A percentile compares a stretch with the other conserved stretches of the same genome.
Evolutionary conservation across 108 stramenopile genomes (phyloP).

Genomic region (Stephanodiscus triporus): DNA sequence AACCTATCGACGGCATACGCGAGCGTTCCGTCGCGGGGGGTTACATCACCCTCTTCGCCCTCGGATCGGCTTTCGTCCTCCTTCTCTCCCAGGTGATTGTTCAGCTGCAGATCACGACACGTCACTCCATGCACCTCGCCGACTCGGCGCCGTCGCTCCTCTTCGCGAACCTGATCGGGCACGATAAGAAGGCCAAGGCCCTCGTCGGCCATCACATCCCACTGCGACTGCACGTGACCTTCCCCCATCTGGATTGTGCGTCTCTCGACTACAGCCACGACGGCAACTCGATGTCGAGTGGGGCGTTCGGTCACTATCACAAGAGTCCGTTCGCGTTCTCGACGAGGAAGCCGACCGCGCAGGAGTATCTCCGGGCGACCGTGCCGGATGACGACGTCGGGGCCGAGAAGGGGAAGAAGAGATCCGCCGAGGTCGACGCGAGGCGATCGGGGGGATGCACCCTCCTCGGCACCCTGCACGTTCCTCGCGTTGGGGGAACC

Average conservation of each 20-base stretch:
- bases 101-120: slow-evolving; percentile 58
- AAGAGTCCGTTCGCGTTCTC: slow-evolving; percentile 32
- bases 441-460: slow-evolving; percentile 42
- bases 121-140: slow-evolving; percentile 71
- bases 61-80: slow-evolving; percentile 53
- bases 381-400: not conserved
- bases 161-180: slow-evolving; percentile 8
- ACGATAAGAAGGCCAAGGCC: slow-evolving; percentile 18
- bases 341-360: slow-evolving; percentile 25
- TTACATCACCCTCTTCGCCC: slow-evolving; percentile 74
- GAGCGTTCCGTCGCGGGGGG: slow-evolving; percentile 71
- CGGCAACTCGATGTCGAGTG: slow-evolving; percentile 32
- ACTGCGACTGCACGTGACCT: slow-evolving; percentile 67
- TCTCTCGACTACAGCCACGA: slow-evolving; percentile 71
- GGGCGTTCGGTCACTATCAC: slow-evolving; percentile 46
- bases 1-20: slow-evolving; percentile 71
- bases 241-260: slow-evolving; percentile 69
- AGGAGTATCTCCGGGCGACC: slow-evolving; percentile 37
- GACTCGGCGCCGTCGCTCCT: slow-evolving; percentile 55
- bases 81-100: slow-evolving; percentile 70
- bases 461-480: slow-evolving; percentile 31
- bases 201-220: slow-evolving; percentile 41
- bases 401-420: not conserved
- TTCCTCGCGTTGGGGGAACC: slow-evolving; percentile 38
- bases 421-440: too few species aligned